Evolutionary conservation across 208 protist species (phyloP).

Genomic region (Leishmania gerbilli): DNA sequence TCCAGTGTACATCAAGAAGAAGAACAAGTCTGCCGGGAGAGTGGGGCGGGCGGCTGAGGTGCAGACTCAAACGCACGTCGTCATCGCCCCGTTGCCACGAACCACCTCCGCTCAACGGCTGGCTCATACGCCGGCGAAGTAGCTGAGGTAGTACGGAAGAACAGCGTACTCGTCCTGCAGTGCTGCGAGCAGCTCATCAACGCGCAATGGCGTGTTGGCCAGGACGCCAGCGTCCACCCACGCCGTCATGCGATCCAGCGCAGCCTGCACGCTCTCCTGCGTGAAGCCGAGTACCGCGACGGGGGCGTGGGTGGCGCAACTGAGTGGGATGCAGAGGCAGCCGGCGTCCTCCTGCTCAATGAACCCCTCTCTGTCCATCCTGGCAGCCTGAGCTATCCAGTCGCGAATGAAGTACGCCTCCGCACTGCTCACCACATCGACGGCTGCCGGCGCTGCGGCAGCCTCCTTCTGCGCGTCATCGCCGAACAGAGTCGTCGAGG

Average conservation of each 20-base stretch:
- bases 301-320: constrained; percentile 30
- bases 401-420: constrained; percentile 54
- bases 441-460: neutral
- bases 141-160: constrained; percentile 52
- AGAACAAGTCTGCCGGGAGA: neutral
- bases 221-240: constrained; percentile 35
- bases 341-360: constrained; percentile 25
- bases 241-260: constrained; percentile 22
- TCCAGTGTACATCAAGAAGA: constrained; percentile 2
- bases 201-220: constrained; percentile 16
- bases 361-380: constrained; percentile 29
- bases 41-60: neutral
- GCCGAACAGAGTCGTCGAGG: neutral
- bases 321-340: constrained; percentile 23
- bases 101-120: neutral
- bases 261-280: constrained; percentile 19
- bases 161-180: constrained; percentile 43
- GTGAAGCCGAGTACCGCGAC: constrained; percentile 35
- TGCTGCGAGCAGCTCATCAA: constrained; percentile 29
- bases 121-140: constrained; percentile 11
- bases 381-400: constrained; percentile 34
- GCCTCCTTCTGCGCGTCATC: neutral
- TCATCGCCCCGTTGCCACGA: neutral
- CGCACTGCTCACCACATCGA: constrained; percentile 33
- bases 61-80: neutral